phyloP scores from a whole-genome alignment of 768 basidiomycete genomes.

The Mycena rebaudengoi region DNA sequence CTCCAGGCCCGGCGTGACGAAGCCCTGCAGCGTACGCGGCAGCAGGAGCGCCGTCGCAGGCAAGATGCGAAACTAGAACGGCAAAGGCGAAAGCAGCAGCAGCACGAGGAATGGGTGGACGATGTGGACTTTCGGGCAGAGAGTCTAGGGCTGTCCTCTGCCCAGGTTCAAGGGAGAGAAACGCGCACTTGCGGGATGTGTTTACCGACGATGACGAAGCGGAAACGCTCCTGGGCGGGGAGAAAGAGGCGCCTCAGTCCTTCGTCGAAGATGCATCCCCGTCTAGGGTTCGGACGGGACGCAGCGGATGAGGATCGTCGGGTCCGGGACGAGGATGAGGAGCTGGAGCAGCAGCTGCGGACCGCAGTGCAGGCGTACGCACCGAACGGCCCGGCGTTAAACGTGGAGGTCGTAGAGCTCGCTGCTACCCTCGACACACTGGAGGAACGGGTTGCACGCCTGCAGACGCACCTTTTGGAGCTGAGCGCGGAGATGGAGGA shows the following conservation, averaged over 20 bases:
- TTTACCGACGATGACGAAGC: too few relatives aligned
- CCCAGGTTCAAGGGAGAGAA: background rate
- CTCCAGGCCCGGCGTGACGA: background rate
- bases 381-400: background rate
- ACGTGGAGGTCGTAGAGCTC: too few relatives aligned
- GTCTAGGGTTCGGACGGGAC: too few relatives aligned
- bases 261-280: too few relatives aligned
- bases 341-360: slow-evolving; percentile 1
- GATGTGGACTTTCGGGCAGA: slow-evolving; percentile 13
- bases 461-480: background rate
- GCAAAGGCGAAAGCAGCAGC: background rate
- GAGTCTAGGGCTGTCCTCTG: background rate
- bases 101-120: slow-evolving; percentile 2
- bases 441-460: background rate
- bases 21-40: background rate
- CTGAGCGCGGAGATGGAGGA: too few relatives aligned
- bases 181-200: background rate
- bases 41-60: background rate
- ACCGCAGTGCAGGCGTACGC: background rate
- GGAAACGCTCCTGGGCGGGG: too few relatives aligned
- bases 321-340: too few relatives aligned
- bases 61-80: background rate
- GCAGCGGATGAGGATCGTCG: too few relatives aligned
- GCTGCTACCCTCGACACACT: background rate
- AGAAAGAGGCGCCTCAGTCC: too few relatives aligned